Percentiles rank a stretch among this genome's conserved stretches.
These are phyloP conservation scores for Protomyces inundatus DNA, from an alignment of 1,139 yeast species.

Conservation along the genomic window DNA sequence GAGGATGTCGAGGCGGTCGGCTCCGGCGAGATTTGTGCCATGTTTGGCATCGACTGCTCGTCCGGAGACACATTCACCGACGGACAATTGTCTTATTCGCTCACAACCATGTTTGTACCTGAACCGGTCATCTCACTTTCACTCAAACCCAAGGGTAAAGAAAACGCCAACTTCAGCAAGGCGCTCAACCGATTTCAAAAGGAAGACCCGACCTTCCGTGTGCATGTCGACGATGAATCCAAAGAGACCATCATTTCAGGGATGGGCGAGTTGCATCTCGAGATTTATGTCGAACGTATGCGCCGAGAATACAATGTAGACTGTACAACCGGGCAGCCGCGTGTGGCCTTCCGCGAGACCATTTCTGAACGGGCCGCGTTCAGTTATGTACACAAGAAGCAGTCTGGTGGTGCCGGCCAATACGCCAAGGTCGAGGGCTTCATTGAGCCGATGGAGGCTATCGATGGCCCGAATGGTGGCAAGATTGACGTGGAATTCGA, in stretches of 20 bases:
- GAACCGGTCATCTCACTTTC: slow-evolving; percentile 95
- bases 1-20: slow-evolving; percentile 85
- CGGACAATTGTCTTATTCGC: slow-evolving; percentile 69
- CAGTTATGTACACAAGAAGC: slow-evolving; percentile 94
- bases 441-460: slow-evolving; percentile 52
- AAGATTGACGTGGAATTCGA: slow-evolving; percentile 59
- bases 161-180: slow-evolving; percentile 83
- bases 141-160: slow-evolving; percentile 81
- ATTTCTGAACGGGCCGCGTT: slow-evolving; percentile 68
- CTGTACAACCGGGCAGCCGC: slow-evolving; percentile 94
- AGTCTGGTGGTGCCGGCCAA: slow-evolving; percentile 99
- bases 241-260: slow-evolving; percentile 96
- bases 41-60: slow-evolving; percentile 98
- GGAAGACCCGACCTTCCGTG: slow-evolving; percentile 98
- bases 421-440: slow-evolving; percentile 94
- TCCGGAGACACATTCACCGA: slow-evolving; percentile 97
- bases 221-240: slow-evolving; percentile 80
- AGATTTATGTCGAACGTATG: slow-evolving; percentile 96
- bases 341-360: slow-evolving; percentile 96
- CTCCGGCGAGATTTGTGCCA: slow-evolving; percentile 98
- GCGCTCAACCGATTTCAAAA: slow-evolving; percentile 96
- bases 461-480: slow-evolving; percentile 40
- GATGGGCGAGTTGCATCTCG: slow-evolving; percentile 97
- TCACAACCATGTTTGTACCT: slow-evolving; percentile 98
- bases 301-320: slow-evolving; percentile 95